A percentile compares a stretch with the other conserved stretches of the same genome.
These are phyloP conservation scores for Calamus simplicifolius DNA, from an alignment of 176 grass and related monocot species.

Conservation along the genomic window DNA sequence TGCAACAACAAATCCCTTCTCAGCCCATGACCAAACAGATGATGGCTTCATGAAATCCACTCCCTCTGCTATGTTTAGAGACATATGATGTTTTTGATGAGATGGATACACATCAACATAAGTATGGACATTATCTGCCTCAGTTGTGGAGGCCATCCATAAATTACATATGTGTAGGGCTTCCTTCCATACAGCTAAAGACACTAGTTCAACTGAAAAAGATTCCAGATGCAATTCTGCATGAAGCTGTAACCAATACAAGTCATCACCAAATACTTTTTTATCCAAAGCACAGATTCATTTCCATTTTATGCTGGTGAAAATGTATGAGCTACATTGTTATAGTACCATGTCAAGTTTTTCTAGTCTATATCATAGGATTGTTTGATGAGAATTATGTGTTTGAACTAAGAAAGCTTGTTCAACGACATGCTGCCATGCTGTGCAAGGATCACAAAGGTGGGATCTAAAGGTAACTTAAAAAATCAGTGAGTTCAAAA, in stretches of 20 bases:
- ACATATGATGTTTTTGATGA: constrained; percentile 10
- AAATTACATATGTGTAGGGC: constrained; percentile 35
- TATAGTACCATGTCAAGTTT: not conserved
- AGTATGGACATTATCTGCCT: constrained; percentile 6
- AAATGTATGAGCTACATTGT: not conserved
- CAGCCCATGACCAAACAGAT: constrained; percentile 44
- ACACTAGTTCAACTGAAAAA: constrained; percentile 56
- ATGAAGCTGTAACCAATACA: constrained; percentile 29
- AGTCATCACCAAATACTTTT: not conserved
- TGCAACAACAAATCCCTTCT: constrained; percentile 60
- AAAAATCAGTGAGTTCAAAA: no score
- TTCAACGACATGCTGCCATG: no score
- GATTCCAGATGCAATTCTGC: constrained; percentile 47
- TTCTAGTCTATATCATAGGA: no score
- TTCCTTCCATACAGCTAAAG: constrained; percentile 58
- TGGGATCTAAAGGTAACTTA: no score
- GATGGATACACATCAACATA: constrained; percentile 12
- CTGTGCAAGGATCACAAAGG: no score
- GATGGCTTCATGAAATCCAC: constrained; percentile 32
- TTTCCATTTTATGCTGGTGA: not conserved
- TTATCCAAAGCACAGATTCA: no score
- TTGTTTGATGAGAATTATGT: no score
- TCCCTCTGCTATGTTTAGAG: constrained; percentile 23
- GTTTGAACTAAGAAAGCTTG: no score
- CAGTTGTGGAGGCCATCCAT: constrained; percentile 26